Evolutionary conservation across 2,329 filamentous ascomycete genomes (phyloP).

Genomic region (Pseudopyrenochaeta lycopersici): DNA sequence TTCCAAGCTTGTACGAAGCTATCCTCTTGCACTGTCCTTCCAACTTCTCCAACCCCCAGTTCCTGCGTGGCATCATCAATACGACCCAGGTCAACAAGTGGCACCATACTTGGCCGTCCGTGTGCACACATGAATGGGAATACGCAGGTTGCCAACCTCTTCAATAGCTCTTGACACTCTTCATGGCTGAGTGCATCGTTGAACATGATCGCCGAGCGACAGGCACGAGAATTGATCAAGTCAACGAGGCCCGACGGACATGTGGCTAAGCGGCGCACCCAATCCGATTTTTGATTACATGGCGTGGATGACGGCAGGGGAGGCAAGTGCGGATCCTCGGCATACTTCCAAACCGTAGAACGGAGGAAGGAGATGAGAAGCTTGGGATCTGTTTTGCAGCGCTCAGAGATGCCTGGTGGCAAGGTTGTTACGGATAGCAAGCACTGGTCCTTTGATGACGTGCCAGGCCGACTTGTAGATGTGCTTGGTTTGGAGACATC

Average conservation of each 20-base stretch:
- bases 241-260: conserved; percentile 82
- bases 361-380: conserved; percentile 79
- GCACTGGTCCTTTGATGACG: conserved; percentile 9
- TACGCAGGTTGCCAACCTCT: conserved; percentile 66
- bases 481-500: conserved; percentile 48
- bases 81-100: conserved; percentile 46
- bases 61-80: background rate
- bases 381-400: conserved; percentile 76
- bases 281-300: conserved; percentile 41
- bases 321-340: conserved; percentile 18
- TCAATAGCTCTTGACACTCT: conserved; percentile 68
- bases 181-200: conserved; percentile 71
- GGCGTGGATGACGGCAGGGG: background rate
- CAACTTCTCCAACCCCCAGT: background rate
- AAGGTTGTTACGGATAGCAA: conserved; percentile 65
- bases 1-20: conserved; percentile 8
- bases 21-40: background rate
- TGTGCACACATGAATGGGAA: conserved; percentile 89
- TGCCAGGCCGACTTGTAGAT: conserved; percentile 1
- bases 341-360: conserved; percentile 73
- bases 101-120: conserved; percentile 66
- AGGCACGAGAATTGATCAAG: conserved; percentile 77
- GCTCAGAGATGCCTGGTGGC: conserved; percentile 76
- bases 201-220: conserved; percentile 86
- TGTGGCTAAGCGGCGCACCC: conserved; percentile 70